These are phyloP conservation scores for Eucalyptus lansdowneana DNA, from an alignment of 345 rosid species.

Conservation along the genomic window DNA sequence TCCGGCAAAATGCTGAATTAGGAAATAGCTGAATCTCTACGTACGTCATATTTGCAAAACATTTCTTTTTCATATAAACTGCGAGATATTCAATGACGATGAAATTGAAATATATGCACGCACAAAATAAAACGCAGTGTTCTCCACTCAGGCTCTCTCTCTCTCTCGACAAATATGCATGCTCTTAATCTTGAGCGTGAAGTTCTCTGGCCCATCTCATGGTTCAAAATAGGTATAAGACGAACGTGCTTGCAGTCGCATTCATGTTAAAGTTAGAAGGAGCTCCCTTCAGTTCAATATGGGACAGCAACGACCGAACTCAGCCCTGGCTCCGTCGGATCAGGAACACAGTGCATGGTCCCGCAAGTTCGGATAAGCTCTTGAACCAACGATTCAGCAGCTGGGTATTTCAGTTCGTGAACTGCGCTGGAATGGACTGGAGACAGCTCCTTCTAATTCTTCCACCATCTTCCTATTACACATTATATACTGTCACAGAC, in stretches of 20 bases:
- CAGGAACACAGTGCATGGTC: neutral
- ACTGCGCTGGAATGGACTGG: neutral
- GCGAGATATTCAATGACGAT: neutral
- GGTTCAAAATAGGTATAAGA: neutral
- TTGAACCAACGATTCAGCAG: neutral
- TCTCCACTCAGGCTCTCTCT: neutral
- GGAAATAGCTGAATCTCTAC: neutral
- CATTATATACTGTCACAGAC: neutral
- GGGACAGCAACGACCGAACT: neutral
- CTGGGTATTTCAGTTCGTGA: neutral
- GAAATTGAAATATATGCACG: neutral
- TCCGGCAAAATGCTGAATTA: neutral
- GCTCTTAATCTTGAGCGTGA: neutral
- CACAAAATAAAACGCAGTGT: neutral
- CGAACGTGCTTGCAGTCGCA: neutral
- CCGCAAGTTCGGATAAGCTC: neutral
- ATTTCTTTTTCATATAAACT: neutral
- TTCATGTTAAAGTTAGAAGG: too few species aligned
- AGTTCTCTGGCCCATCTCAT: neutral
- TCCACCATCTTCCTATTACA: neutral
- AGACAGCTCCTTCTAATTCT: neutral
- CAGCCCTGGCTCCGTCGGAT: neutral
- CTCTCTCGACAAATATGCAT: neutral
- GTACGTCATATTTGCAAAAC: neutral
- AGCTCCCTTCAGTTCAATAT: neutral